Percentiles rank a stretch among this genome's conserved stretches.
These are phyloP conservation scores for Trichaptum fuscoviolaceum DNA, from an alignment of 768 basidiomycete genomes.

Conservation along the genomic window DNA sequence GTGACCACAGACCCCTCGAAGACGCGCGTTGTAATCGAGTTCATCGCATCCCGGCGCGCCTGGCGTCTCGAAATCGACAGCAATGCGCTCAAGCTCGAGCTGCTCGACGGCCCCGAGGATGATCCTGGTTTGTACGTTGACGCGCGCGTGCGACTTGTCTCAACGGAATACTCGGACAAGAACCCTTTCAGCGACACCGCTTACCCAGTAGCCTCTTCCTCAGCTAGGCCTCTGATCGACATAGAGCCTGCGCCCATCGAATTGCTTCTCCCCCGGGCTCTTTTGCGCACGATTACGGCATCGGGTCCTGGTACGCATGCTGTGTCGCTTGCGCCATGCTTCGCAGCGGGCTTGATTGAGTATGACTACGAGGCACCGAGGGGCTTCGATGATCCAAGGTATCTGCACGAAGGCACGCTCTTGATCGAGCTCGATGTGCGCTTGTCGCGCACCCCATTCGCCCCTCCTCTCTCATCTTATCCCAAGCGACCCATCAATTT, in stretches of 20 bases:
- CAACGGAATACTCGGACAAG: background rate
- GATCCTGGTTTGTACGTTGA: background rate
- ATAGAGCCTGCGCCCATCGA: background rate
- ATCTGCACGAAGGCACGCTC: background rate
- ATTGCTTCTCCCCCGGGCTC: background rate
- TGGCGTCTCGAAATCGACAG: background rate
- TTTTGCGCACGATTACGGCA: background rate
- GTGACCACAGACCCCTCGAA: background rate
- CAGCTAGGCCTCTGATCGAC: background rate
- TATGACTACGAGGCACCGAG: background rate
- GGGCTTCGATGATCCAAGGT: background rate
- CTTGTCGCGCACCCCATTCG: background rate
- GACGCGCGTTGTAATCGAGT: background rate
- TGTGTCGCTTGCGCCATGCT: background rate
- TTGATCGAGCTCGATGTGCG: background rate
- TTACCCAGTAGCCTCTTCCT: background rate
- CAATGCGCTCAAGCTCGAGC: background rate
- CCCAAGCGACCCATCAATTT: background rate
- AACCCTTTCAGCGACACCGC: background rate
- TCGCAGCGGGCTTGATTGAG: background rate
- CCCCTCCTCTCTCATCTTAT: background rate
- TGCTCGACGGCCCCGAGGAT: background rate
- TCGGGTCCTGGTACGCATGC: background rate
- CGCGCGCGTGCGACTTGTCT: background rate
- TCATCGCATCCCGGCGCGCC: background rate